Evolutionary conservation across 306 rosid genomes (phyloP), one percentile per base, ranked within the genome.

Genomic region (Lupinus albus): DNA sequence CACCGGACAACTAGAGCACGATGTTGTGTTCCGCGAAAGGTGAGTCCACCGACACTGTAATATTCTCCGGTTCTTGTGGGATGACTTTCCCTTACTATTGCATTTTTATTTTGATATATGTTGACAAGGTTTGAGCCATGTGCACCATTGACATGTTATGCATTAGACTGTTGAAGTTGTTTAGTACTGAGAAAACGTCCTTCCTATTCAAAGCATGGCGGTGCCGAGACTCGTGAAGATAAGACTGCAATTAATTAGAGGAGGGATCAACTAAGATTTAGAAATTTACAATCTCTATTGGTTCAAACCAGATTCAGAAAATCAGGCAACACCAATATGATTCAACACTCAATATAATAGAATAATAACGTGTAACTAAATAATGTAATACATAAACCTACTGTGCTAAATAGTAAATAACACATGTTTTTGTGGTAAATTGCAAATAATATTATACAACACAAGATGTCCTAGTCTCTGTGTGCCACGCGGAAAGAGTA

Each of bases 191-290:
- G 95, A 61, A 92, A 92, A 47, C 97, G 85, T 1, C 97, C 97
- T 5, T 95, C 80, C 97, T 66, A 18, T 89, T 92, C 81, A 92
- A 69, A 11, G 97, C 97, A 76, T 91, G 96, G 9, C 79, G 81
- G 68, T 91, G 97, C 36, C 96, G 96, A 70, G 97, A 91, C 81
- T 91, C 97, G 1, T 92, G 97, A 64, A 92, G 97, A 82, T 92
- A 92, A 4, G 97, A 96, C 97, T 92, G 91, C 85, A 80, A 63
- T 55, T 28, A 49, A 71, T 70, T 15, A 53, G 12, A 57, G 20
- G 60, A 54, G 7, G 36, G 21, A 8, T 3, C 58, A 48, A 25
- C 62, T 57, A 36, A 21, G 35, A 38, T 38, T 38, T 12, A 38
- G 12, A 38, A 21, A 21, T 21, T 21, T 9, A 8, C 3, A 2